Evolutionary conservation across 2,329 filamentous ascomycete genomes (phyloP).

Genomic region (Thelonectria rubi): DNA sequence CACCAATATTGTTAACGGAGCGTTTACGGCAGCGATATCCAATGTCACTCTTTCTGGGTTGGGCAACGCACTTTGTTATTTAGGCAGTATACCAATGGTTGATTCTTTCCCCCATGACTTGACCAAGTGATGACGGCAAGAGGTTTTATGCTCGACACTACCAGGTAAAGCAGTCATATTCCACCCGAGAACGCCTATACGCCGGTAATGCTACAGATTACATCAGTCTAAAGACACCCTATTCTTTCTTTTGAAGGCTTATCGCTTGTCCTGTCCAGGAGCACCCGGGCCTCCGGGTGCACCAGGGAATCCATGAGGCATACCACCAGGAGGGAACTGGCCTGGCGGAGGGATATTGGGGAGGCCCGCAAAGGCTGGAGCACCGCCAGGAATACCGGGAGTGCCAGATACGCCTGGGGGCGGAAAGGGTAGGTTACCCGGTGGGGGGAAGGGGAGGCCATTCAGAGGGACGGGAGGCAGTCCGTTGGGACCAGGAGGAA

Average conservation of each 20-base stretch:
- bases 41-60: constrained; percentile 6
- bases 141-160: constrained; percentile 16
- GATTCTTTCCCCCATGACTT: constrained; percentile 10
- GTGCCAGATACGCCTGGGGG: constrained; percentile 47
- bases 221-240: constrained; percentile 31
- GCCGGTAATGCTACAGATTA: constrained; percentile 40
- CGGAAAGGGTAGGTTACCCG: constrained; percentile 48
- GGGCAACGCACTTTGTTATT: background rate
- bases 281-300: constrained; percentile 47
- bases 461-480: constrained; percentile 54
- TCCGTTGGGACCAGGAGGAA: constrained; percentile 55
- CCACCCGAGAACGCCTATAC: constrained; percentile 46
- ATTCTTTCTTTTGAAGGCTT: constrained; percentile 23
- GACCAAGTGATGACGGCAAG: constrained; percentile 13
- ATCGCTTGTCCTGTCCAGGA: constrained; percentile 54
- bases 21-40: constrained; percentile 9
- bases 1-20: constrained; percentile 17
- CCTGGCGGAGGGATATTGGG: constrained; percentile 52
- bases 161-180: constrained; percentile 12
- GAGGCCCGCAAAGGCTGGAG: constrained; percentile 46
- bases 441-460: constrained; percentile 49
- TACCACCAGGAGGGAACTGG: constrained; percentile 53
- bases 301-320: constrained; percentile 45
- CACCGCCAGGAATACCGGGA: constrained; percentile 40
- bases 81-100: background rate